Conservation (phyloP, 2,329 filamentous ascomycete genomes). For the Aspergillus ustus region DNA sequence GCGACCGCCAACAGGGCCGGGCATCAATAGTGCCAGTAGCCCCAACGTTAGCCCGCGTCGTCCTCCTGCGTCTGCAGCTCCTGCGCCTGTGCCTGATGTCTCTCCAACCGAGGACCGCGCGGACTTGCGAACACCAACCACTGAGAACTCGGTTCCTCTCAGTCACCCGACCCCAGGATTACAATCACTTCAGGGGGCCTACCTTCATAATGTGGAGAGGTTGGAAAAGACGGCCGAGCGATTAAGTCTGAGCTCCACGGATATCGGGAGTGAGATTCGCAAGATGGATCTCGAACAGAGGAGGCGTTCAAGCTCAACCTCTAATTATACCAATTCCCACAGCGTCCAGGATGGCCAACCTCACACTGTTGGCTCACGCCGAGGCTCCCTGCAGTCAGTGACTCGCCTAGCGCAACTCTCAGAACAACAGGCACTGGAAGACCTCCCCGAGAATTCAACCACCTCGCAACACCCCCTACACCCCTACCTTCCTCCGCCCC, state of each 20-base stretch:
- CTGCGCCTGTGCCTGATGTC: conserved; percentile 32
- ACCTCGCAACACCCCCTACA: conserved; percentile 23
- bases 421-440: conserved; percentile 47
- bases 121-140: conserved; percentile 43
- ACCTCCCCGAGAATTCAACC: conserved; percentile 18
- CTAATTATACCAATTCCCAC: conserved; percentile 46
- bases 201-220: conserved; percentile 54
- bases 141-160: conserved; percentile 48
- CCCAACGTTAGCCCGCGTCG: conserved; percentile 27
- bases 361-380: conserved; percentile 44
- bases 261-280: conserved; percentile 51
- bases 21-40: conserved; percentile 25
- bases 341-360: conserved; percentile 39
- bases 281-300: conserved; percentile 52
- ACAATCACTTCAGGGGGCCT: conserved; percentile 56
- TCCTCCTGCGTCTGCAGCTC: conserved; percentile 6
- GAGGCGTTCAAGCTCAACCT: conserved; percentile 47
- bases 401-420: conserved; percentile 46
- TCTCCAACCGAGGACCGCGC: conserved; percentile 14
- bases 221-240: conserved; percentile 55
- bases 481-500: conserved; percentile 24
- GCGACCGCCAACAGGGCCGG: conserved; percentile 30
- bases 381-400: conserved; percentile 48
- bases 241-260: conserved; percentile 50
- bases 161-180: conserved; percentile 55